Percentiles rank a stretch among this genome's conserved stretches.
phyloP scores from a whole-genome alignment of 306 rosid genomes.

The Glycyrrhiza uralensis region DNA sequence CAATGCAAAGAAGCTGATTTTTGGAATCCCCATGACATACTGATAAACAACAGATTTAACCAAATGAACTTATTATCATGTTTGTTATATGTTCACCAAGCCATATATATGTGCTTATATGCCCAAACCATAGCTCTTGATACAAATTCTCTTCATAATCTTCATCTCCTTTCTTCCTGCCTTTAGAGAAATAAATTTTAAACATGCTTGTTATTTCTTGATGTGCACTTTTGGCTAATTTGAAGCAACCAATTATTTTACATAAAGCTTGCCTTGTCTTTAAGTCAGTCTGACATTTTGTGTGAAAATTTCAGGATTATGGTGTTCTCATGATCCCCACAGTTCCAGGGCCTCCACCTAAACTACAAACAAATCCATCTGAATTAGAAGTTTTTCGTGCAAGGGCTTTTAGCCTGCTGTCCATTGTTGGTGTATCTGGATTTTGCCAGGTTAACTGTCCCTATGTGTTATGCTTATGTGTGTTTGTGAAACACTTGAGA shows the following conservation, averaged over 20 bases:
- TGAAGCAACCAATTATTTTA: too few species aligned
- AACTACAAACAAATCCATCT: constrained; percentile 45
- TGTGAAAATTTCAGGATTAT: constrained; percentile 50
- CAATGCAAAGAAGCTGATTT: not conserved
- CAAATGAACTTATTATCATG: not conserved
- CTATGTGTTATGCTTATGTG: not conserved
- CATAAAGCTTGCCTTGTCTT: not conserved
- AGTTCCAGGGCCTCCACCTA: constrained; percentile 87
- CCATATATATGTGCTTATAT: too few species aligned
- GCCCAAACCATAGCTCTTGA: too few species aligned
- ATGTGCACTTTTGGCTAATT: too few species aligned
- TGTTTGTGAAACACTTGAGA: not conserved
- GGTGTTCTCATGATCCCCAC: constrained; percentile 85
- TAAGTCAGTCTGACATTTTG: not conserved
- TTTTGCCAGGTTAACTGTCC: constrained; percentile 79
- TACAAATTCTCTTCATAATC: too few species aligned
- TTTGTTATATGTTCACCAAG: not conserved
- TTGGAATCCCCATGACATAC: not conserved
- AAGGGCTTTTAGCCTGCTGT: constrained; percentile 66
- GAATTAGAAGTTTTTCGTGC: constrained; percentile 55
- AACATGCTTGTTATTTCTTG: too few species aligned
- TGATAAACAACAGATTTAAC: not conserved
- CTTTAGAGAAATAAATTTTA: too few species aligned
- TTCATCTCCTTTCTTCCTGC: too few species aligned
- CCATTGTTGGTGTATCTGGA: constrained; percentile 89